Conservation (phyloP, 139 green algal genomes). For the Chlorokybus atmophyticus region DNA sequence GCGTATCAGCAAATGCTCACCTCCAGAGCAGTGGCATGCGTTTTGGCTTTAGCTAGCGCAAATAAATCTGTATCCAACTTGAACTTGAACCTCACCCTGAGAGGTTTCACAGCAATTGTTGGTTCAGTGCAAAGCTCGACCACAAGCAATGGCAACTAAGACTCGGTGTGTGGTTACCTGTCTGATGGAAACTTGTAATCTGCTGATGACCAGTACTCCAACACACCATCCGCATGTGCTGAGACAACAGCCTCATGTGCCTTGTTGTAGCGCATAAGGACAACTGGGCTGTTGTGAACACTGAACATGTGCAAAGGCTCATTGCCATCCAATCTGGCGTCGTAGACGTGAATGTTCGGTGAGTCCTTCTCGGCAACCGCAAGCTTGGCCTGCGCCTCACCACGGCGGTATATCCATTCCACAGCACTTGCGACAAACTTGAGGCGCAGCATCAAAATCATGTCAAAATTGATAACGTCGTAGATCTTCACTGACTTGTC, state of each 20-base stretch:
- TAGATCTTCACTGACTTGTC: slow-evolving; percentile 79
- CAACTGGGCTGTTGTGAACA: slow-evolving; percentile 47
- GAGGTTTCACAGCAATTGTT: too few relatives aligned
- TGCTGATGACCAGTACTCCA: slow-evolving; percentile 76
- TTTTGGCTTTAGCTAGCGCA: slow-evolving; percentile 71
- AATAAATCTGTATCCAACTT: slow-evolving; percentile 89
- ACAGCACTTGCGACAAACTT: slow-evolving; percentile 58
- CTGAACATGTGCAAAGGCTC: slow-evolving; percentile 1
- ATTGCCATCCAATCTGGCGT: slow-evolving; percentile 31
- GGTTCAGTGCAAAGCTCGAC: too few relatives aligned
- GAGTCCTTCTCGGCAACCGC: slow-evolving; percentile 67
- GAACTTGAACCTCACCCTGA: slow-evolving; percentile 45
- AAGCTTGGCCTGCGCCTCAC: slow-evolving; percentile 43
- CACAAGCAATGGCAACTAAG: not conserved
- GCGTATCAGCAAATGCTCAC: not conserved
- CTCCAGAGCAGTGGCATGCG: slow-evolving; percentile 25
- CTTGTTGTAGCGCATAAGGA: slow-evolving; percentile 60
- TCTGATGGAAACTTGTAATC: slow-evolving; percentile 25
- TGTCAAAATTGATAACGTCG: slow-evolving; percentile 91
- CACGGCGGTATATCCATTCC: slow-evolving; percentile 58
- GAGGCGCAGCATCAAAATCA: slow-evolving; percentile 87
- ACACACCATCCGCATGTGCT: slow-evolving; percentile 38
- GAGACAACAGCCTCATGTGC: slow-evolving; percentile 44
- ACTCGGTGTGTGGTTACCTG: slow-evolving; percentile 7
- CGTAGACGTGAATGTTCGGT: slow-evolving; percentile 59